These are phyloP conservation scores for Elongisporangium anandrum DNA, from an alignment of 352 stramenopile species.

Conservation along the genomic window DNA sequence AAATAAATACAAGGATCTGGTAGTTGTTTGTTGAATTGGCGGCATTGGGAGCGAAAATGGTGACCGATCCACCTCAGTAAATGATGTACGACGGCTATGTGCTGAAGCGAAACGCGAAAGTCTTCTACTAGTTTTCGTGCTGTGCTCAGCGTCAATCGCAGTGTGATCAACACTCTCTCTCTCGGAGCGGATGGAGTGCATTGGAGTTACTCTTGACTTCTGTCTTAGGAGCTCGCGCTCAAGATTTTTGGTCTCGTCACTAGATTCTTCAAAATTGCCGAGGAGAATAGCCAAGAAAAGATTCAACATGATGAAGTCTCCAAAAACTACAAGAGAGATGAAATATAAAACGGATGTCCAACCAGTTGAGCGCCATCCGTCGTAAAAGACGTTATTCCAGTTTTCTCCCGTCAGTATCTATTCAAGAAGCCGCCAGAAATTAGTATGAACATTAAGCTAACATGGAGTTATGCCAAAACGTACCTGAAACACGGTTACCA, in stretches of 20 bases:
- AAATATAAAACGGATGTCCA: constrained; percentile 73
- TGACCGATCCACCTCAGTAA: constrained; percentile 6
- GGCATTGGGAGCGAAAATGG: background rate
- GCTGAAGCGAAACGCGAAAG: background rate
- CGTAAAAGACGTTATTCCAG: constrained; percentile 91
- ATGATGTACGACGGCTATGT: background rate
- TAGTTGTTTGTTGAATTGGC: background rate
- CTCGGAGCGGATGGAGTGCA: constrained; percentile 11
- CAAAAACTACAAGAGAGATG: constrained; percentile 79
- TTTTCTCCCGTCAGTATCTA: constrained; percentile 91
- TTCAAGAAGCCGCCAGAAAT: constrained; percentile 12
- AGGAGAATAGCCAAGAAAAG: constrained; percentile 92
- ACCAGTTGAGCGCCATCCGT: constrained; percentile 70
- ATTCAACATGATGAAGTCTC: constrained; percentile 90
- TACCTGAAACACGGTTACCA: constrained; percentile 71
- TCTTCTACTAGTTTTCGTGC: constrained; percentile 15
- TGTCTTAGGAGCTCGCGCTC: constrained; percentile 33
- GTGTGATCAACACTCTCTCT: background rate
- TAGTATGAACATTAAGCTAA: background rate
- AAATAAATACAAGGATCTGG: constrained; percentile 39
- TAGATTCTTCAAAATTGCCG: constrained; percentile 79
- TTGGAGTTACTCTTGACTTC: constrained; percentile 19
- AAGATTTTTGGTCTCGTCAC: constrained; percentile 41
- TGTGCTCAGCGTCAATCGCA: constrained; percentile 5
- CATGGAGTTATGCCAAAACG: background rate